These are phyloP conservation scores for Kokia cookei DNA, from an alignment of 441 rosid genomes.

Conservation along the genomic window DNA sequence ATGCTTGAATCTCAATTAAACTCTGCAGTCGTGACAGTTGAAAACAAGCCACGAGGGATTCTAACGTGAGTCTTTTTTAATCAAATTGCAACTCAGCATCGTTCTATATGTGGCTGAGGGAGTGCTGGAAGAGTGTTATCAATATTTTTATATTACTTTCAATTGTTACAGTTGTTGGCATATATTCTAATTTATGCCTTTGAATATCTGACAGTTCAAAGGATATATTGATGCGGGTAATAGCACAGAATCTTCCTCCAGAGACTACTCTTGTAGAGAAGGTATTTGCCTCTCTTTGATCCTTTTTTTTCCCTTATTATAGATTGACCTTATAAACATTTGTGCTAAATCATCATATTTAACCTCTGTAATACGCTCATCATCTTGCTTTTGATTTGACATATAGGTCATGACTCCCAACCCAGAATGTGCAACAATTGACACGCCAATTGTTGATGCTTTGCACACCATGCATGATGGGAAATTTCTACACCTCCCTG, in stretches of 20 bases:
- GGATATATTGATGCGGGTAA: slow-evolving; percentile 94
- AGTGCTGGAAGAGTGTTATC: not conserved
- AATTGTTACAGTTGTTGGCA: not conserved
- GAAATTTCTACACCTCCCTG: slow-evolving; percentile 95
- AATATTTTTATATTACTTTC: not conserved
- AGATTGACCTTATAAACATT: not conserved
- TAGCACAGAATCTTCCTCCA: slow-evolving; percentile 70
- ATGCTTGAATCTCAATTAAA: slow-evolving; percentile 77
- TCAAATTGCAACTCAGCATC: not conserved
- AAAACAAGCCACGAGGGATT: slow-evolving; percentile 75
- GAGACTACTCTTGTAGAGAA: slow-evolving; percentile 71
- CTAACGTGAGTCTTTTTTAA: slow-evolving; percentile 63
- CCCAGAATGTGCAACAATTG: slow-evolving; percentile 86
- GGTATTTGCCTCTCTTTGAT: slow-evolving; percentile 36
- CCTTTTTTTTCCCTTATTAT: not conserved
- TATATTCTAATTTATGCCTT: slow-evolving; percentile 9
- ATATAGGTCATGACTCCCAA: slow-evolving; percentile 90
- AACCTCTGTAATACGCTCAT: not conserved
- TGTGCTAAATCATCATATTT: not conserved
- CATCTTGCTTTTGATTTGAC: slow-evolving; percentile 13
- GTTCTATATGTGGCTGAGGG: not conserved
- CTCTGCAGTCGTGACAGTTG: slow-evolving; percentile 74
- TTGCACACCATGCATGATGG: slow-evolving; percentile 92
- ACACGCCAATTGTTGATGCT: slow-evolving; percentile 91
- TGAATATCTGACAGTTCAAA: slow-evolving; percentile 54